Base-by-base conservation (phyloP, 2,329 filamentous ascomycete species). In the Pseudogymnoascus sp. region DNA sequence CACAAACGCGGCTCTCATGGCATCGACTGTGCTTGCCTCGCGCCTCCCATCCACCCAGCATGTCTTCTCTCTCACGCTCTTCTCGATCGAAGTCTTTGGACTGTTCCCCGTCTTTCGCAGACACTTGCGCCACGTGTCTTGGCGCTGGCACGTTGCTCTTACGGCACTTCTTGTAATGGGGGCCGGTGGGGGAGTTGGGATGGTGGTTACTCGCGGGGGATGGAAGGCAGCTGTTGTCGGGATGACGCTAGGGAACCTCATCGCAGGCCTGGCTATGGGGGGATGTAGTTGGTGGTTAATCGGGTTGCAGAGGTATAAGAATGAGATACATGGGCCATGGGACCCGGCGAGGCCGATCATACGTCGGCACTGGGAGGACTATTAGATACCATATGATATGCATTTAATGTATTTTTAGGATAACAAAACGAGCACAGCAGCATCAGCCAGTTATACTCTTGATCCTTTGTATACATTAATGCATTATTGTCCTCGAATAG, bases 281-380 rank as follows among this genome's bases (percentile, higher is more conserved):
- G 88, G 92, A 11, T 97, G 93, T 74, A 96, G 91, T 73, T 97
- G 93, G 93, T 97, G 95, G 93, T 78, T 99, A 66, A 97, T 99
- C 72, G 90, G 92, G 7, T 76, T 99, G 75, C 95, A 99, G 77
- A 93, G 96, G 78, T 99, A 97, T 77, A 99, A 99, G 80, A 97
- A 97, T 74, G 95, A 97, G 77, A 97, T 99, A 68, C 91, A 93
- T 72, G 95, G 95, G 46, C 95, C 95, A 1, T 99, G 95, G 95
- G 95, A 99, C 77, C 93, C 93, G 18, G 95, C 95, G 5, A 83
- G 93, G 72, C 95, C 95, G 8, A 85, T 95, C 63, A 93, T 95
- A 66, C 86, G 91, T 72, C 87, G 88, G 65, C 66, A 69, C 28
- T 73, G 70, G 69, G 69, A 71, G 64, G 68, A 71, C 66, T 69